Percentiles rank a stretch among this genome's conserved stretches.
These are phyloP conservation scores for Tilletia walkeri DNA, from an alignment of 1,284 basidiomycete species.

Conservation along the genomic window DNA sequence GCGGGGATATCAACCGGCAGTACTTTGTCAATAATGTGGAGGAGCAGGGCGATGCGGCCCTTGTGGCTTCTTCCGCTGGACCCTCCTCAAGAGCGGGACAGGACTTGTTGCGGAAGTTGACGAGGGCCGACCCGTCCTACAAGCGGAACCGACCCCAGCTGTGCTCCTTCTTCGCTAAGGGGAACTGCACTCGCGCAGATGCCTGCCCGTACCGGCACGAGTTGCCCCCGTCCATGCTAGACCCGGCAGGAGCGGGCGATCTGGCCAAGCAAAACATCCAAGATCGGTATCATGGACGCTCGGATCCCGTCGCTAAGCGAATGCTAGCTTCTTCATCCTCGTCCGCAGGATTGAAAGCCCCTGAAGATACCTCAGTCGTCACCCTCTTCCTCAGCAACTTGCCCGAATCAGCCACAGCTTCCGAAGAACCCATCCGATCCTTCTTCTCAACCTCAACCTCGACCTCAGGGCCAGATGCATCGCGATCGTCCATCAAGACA, in stretches of 20 bases:
- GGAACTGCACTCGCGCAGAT: slow-evolving; percentile 83
- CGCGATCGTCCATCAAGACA: slow-evolving; percentile 64
- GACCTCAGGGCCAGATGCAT: slow-evolving; percentile 28
- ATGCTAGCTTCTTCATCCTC: background rate
- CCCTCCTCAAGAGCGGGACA: slow-evolving; percentile 63
- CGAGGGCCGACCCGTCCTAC: slow-evolving; percentile 90
- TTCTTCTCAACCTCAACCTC: slow-evolving; percentile 60
- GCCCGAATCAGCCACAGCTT: slow-evolving; percentile 64
- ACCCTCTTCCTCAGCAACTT: slow-evolving; percentile 83
- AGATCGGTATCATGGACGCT: slow-evolving; percentile 76
- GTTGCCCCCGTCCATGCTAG: slow-evolving; percentile 67
- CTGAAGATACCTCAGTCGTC: slow-evolving; percentile 63
- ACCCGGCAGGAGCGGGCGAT: slow-evolving; percentile 58
- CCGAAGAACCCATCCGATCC: slow-evolving; percentile 76
- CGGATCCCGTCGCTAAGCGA: slow-evolving; percentile 82
- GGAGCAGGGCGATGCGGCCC: slow-evolving; percentile 64
- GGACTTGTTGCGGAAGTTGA: slow-evolving; percentile 91
- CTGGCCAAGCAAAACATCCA: slow-evolving; percentile 86
- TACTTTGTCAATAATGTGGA: slow-evolving; percentile 75
- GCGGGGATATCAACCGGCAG: slow-evolving; percentile 88
- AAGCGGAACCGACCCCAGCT: slow-evolving; percentile 91
- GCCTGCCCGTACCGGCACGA: slow-evolving; percentile 97
- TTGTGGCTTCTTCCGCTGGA: slow-evolving; percentile 49
- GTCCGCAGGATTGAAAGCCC: background rate
- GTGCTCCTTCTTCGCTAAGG: slow-evolving; percentile 94